Evolutionary conservation across 2,329 filamentous ascomycete species (phyloP).

Genomic region (Colletotrichum liaoningense): DNA sequence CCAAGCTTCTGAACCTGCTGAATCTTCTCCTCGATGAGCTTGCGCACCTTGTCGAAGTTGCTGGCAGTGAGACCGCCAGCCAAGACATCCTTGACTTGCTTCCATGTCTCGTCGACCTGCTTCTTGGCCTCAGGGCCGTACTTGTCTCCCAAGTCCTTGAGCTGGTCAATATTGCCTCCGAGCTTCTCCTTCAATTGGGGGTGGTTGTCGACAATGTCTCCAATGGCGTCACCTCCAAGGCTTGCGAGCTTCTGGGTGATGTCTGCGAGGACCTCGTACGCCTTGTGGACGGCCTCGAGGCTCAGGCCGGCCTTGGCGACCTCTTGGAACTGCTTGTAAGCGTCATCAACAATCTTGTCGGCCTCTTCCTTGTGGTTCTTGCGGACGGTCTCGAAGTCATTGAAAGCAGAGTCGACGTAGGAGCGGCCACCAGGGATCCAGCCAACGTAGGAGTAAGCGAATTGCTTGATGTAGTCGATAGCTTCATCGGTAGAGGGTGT

Average conservation of each 20-base stretch:
- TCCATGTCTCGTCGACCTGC: slow-evolving; percentile 78
- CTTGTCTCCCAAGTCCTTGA: slow-evolving; percentile 76
- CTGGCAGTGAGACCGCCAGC: slow-evolving; percentile 68
- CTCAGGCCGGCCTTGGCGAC: slow-evolving; percentile 70
- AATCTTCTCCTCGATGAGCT: slow-evolving; percentile 76
- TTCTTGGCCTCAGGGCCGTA: slow-evolving; percentile 83
- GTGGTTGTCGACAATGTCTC: slow-evolving; percentile 78
- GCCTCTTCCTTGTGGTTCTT: slow-evolving; percentile 77
- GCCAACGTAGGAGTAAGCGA: slow-evolving; percentile 74
- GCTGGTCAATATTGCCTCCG: slow-evolving; percentile 73
- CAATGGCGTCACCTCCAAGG: slow-evolving; percentile 71
- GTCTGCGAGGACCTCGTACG: slow-evolving; percentile 72
- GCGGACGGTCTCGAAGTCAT: slow-evolving; percentile 76
- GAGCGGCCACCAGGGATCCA: slow-evolving; percentile 78
- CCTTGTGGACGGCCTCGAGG: slow-evolving; percentile 70
- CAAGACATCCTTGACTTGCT: slow-evolving; percentile 72
- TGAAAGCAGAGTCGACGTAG: slow-evolving; percentile 77
- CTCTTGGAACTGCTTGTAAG: slow-evolving; percentile 75
- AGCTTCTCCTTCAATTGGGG: slow-evolving; percentile 79
- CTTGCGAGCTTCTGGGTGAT: slow-evolving; percentile 68
- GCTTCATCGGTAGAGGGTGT: slow-evolving; percentile 76
- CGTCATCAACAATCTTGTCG: slow-evolving; percentile 73
- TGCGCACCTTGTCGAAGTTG: slow-evolving; percentile 66
- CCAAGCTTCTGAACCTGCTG: slow-evolving; percentile 75
- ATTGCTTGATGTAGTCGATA: slow-evolving; percentile 72